A percentile compares a stretch with the other conserved stretches of the same genome.
Evolutionary conservation across 495 filamentous ascomycete species (phyloP).

Genomic region (Baudoinia panamericana): DNA sequence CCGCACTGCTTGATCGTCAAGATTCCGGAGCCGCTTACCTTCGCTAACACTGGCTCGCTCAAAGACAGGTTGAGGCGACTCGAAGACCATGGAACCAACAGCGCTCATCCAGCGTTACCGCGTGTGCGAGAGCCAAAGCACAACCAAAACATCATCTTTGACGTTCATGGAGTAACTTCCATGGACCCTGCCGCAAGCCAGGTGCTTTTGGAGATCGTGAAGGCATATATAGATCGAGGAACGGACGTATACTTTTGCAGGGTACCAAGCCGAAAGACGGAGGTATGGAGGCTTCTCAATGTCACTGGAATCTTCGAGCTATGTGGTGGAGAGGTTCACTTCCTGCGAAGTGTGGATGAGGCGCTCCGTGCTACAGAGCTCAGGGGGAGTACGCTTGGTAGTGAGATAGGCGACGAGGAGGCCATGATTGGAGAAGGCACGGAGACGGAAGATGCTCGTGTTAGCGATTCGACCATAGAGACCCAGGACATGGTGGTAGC

Average conservation of each 20-base stretch:
- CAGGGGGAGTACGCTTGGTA: slow-evolving; percentile 34
- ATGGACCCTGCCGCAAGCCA: slow-evolving; percentile 89
- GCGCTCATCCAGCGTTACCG: slow-evolving; percentile 75
- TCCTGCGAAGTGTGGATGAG: slow-evolving; percentile 71
- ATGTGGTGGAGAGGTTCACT: slow-evolving; percentile 60
- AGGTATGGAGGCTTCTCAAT: slow-evolving; percentile 61
- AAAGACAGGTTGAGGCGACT: slow-evolving; percentile 70
- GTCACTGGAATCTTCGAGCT: slow-evolving; percentile 71
- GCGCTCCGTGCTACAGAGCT: slow-evolving; percentile 69
- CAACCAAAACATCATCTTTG: slow-evolving; percentile 86
- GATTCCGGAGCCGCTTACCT: slow-evolving; percentile 91
- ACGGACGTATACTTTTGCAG: slow-evolving; percentile 83
- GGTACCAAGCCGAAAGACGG: slow-evolving; percentile 40
- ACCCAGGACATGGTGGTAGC: too few species aligned
- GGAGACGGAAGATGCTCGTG: slow-evolving; percentile 1
- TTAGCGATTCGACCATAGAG: too few species aligned
- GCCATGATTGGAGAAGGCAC: slow-evolving; percentile 7
- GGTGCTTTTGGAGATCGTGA: slow-evolving; percentile 79
- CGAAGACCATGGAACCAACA: slow-evolving; percentile 74
- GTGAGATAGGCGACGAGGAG: slow-evolving; percentile 5
- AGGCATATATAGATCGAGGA: slow-evolving; percentile 54
- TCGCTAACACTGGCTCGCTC: slow-evolving; percentile 90
- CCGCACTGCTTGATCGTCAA: slow-evolving; percentile 91
- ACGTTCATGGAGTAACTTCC: slow-evolving; percentile 86
- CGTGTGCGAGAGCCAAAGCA: slow-evolving; percentile 55